Evolutionary conservation across 2,329 filamentous ascomycete species (phyloP).

Genomic region (Colletotrichum aenigma): DNA sequence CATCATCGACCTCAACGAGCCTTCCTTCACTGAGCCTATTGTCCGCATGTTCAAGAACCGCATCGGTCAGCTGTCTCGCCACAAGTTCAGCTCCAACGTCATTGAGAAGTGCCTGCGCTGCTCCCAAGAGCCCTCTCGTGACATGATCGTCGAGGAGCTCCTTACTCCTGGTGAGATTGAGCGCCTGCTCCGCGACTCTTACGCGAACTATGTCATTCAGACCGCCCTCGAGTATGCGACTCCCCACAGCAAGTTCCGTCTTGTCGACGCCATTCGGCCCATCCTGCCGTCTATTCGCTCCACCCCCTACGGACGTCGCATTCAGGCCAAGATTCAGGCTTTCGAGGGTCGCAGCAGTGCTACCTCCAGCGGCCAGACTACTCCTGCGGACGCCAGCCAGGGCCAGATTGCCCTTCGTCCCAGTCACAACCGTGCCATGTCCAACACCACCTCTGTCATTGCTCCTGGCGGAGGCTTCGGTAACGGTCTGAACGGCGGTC

Average conservation of each 20-base stretch:
- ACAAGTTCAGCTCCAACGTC: conserved; percentile 99
- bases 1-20: conserved; percentile 92
- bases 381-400: conserved; percentile 56
- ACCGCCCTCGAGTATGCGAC: conserved; percentile 90
- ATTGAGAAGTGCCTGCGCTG: conserved; percentile 96
- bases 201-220: conserved; percentile 97
- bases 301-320: conserved; percentile 92
- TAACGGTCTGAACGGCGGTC: conserved; percentile 31
- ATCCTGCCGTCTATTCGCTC: conserved; percentile 84
- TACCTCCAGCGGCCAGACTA: conserved; percentile 52
- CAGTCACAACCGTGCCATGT: conserved; percentile 45
- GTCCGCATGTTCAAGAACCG: conserved; percentile 79
- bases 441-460: conserved; percentile 42
- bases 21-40: conserved; percentile 85
- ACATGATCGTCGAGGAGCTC: conserved; percentile 86
- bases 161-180: conserved; percentile 77
- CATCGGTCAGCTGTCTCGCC: conserved; percentile 78
- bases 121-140: conserved; percentile 74
- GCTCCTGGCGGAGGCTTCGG: conserved; percentile 27
- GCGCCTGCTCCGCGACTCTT: conserved; percentile 87
- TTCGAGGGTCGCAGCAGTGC: conserved; percentile 55
- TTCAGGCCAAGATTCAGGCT: conserved; percentile 82
- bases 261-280: conserved; percentile 86
- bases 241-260: conserved; percentile 70
- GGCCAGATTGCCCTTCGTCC: conserved; percentile 58